Percentiles rank a stretch among this genome's conserved stretches.
These are phyloP conservation scores for Pisolithus microcarpus DNA, from an alignment of 768 basidiomycete genomes.

Conservation along the genomic window DNA sequence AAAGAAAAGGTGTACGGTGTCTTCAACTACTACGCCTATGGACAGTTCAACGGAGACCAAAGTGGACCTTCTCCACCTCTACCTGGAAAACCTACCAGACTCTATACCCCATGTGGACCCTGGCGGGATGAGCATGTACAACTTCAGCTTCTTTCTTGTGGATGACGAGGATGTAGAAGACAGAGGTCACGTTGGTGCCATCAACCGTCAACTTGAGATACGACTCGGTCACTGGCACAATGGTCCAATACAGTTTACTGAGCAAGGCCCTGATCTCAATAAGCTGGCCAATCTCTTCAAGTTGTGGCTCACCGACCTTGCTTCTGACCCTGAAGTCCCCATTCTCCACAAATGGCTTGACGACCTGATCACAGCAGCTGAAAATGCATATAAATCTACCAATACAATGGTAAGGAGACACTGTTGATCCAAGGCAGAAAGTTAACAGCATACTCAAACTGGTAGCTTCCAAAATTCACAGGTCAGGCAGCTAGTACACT, in stretches of 20 bases:
- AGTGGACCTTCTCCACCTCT: background rate
- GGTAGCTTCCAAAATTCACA: too few species aligned
- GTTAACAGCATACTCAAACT: too few species aligned
- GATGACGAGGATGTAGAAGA: background rate
- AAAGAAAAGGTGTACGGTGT: too few species aligned
- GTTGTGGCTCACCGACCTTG: too few species aligned
- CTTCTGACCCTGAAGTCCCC: too few species aligned
- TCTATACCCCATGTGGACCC: background rate
- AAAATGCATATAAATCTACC: background rate
- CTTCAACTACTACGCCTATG: background rate
- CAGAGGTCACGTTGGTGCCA: background rate
- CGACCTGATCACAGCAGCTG: constrained; percentile 7
- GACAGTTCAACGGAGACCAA: background rate
- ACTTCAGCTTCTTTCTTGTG: background rate
- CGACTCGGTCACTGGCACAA: background rate
- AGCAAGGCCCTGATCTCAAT: too few species aligned
- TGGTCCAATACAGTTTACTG: background rate
- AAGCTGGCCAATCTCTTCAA: too few species aligned
- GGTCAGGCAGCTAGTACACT: too few species aligned
- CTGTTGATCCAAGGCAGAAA: too few species aligned
- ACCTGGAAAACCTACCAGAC: background rate
- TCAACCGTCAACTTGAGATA: constrained; percentile 3
- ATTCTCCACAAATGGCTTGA: constrained; percentile 12
- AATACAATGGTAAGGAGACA: background rate
- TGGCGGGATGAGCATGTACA: background rate